phyloP scores from a whole-genome alignment of 2,329 filamentous ascomycete species.

The Pestalotiopsis sp. region DNA sequence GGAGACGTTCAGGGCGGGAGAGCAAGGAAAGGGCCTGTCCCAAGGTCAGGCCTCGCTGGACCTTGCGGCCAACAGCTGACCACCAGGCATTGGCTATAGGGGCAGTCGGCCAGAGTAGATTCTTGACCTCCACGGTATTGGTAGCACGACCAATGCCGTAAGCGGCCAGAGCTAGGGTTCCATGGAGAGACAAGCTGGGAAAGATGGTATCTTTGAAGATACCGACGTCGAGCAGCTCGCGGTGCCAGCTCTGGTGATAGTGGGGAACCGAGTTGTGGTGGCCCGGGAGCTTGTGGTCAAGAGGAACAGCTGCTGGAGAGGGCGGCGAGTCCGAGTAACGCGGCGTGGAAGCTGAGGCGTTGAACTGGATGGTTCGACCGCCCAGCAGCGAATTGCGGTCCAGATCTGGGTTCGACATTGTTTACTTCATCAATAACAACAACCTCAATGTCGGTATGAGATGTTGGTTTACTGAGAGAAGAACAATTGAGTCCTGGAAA shows the following conservation, averaged over 20 bases:
- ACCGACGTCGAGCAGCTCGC: slow-evolving; percentile 17
- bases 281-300: background rate
- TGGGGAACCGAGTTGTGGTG: slow-evolving; percentile 10
- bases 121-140: slow-evolving; percentile 60
- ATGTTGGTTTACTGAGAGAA: background rate
- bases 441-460: background rate
- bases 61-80: slow-evolving; percentile 57
- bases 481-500: background rate
- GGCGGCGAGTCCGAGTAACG: background rate
- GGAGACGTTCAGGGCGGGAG: slow-evolving; percentile 55
- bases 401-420: slow-evolving; percentile 13
- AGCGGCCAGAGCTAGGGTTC: slow-evolving; percentile 32
- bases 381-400: slow-evolving; percentile 9
- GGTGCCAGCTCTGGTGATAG: slow-evolving; percentile 12
- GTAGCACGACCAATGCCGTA: slow-evolving; percentile 55
- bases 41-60: slow-evolving; percentile 46
- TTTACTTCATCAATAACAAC: background rate
- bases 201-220: slow-evolving; percentile 19
- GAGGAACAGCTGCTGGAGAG: background rate
- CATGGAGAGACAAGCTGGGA: slow-evolving; percentile 15
- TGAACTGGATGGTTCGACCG: slow-evolving; percentile 12
- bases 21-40: slow-evolving; percentile 48
- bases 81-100: slow-evolving; percentile 63
- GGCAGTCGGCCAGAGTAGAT: slow-evolving; percentile 59
- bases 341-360: slow-evolving; percentile 8